A percentile compares a stretch with the other conserved stretches of the same genome.
phyloP scores from a whole-genome alignment of 2,329 filamentous ascomycete genomes.

The Colletotrichum filicis region DNA sequence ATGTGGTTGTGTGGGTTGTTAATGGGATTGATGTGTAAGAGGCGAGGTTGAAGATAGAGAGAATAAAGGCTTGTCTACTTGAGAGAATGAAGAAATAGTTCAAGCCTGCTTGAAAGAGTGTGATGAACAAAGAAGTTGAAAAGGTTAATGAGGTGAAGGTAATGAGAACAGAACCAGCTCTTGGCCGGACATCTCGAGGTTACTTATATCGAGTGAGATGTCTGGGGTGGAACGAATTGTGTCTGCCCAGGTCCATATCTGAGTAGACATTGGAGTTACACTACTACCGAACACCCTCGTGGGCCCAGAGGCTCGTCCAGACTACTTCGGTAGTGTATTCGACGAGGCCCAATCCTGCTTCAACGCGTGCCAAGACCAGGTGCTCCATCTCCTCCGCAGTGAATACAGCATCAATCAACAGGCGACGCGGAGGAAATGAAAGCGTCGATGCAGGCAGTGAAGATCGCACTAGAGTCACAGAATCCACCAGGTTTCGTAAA shows the following conservation, averaged over 20 bases:
- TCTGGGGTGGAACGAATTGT: not conserved
- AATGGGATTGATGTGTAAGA: not conserved
- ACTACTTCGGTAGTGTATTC: not conserved
- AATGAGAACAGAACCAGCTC: not conserved
- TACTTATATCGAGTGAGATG: conserved; percentile 28
- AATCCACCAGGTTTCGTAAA: conserved; percentile 17
- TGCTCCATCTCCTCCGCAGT: conserved; percentile 19
- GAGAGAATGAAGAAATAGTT: conserved; percentile 22
- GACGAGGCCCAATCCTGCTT: not conserved
- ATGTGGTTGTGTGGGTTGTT: not conserved
- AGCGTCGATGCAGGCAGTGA: conserved; percentile 30
- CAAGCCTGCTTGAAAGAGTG: conserved; percentile 35
- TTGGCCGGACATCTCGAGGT: conserved; percentile 5
- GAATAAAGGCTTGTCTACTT: conserved; percentile 23
- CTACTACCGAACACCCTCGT: not conserved
- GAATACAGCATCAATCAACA: conserved; percentile 27
- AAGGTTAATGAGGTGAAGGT: conserved; percentile 6
- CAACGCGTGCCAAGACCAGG: not conserved
- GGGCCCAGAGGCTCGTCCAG: not conserved
- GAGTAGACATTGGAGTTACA: not conserved
- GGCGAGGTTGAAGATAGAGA: not conserved
- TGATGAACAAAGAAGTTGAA: conserved; percentile 13
- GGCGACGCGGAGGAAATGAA: conserved; percentile 35
- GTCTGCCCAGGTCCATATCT: not conserved
- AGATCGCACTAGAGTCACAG: conserved; percentile 29